Base-by-base conservation (phyloP, 179 eudicot species). In the Monotropa hypopitys region DNA sequence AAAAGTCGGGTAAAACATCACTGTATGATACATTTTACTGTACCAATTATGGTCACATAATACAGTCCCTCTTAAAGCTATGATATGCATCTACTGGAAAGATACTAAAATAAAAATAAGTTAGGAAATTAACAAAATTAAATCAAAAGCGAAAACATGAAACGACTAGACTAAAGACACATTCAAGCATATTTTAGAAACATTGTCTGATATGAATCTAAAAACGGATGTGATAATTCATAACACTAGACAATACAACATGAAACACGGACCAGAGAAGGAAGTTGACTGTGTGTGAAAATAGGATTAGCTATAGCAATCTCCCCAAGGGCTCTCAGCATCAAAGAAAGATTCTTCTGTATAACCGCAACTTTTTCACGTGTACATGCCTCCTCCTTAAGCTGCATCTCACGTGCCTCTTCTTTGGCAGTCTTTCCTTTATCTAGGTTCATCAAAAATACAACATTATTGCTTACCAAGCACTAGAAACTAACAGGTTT, bases 381-480 rank as follows among this genome's bases (percentile, higher is more conserved):
- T 51, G 84, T 78, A 50, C 76, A 79, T 33, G 91, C 86, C 83
- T 96, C 99, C 82, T 96, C 99, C 78, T 73, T 84, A 67, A 96
- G 90, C 84, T 89, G 91, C 76, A 91, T 76, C 50, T 93, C 98
- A 68, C 98, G 99, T 30, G 99, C 99, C 82, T 93, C 99, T 86
- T 96, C 99, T 85, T 96, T 93, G 54, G 93, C 94, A 56, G 90
- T 90, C 87, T 91, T 96, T 75, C 90, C 92, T 83, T 93, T 96
- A 75, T 93, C 99, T 91, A 76, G 79, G 79, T 42, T 74, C 3
- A 86, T 79, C 32, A 61, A 46, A 73, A 79, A 56, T 66, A 26
- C 40, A 51, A 78, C 7, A 50, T 18, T 67, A 18, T 54, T 75
- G 68, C 57, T 42, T 38, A 45, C 23, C 5, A 67, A 40, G 28